These are phyloP conservation scores for Bromus sterilis DNA, from an alignment of 176 grass and related monocot genomes.

Conservation along the genomic window DNA sequence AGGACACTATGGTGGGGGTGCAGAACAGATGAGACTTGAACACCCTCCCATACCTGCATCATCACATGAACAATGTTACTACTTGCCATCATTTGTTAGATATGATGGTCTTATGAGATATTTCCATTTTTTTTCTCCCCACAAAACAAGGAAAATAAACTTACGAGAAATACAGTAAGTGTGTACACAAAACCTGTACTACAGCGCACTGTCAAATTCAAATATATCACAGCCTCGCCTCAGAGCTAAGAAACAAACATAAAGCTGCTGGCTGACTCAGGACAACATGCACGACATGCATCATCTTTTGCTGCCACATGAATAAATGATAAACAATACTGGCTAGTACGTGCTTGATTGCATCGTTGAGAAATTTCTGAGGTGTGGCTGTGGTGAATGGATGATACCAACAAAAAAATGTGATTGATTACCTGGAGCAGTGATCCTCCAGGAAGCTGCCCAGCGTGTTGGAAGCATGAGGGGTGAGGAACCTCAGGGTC, in stretches of 20 bases:
- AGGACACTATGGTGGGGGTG: conserved; percentile 70
- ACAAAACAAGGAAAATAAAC: not conserved
- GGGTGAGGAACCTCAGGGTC: conserved; percentile 65
- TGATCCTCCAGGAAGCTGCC: conserved; percentile 65
- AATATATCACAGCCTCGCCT: not conserved
- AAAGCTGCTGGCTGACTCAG: conserved; percentile 28
- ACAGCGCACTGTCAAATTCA: not conserved
- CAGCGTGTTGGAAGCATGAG: conserved; percentile 65
- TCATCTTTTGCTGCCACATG: conserved; percentile 41
- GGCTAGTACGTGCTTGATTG: conserved; percentile 30
- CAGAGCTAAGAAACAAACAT: not conserved
- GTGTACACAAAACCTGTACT: not conserved
- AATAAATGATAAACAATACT: conserved; percentile 33
- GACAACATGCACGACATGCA: conserved; percentile 21
- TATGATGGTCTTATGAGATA: not conserved
- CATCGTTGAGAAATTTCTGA: not conserved
- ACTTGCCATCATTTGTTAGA: not conserved
- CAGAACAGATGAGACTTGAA: conserved; percentile 92
- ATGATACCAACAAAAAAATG: not conserved
- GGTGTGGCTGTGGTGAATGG: not conserved
- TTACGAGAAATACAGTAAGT: not conserved
- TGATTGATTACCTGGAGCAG: conserved; percentile 56
- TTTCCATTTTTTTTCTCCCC: not conserved
- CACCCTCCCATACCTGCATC: conserved; percentile 72
- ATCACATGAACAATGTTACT: conserved; percentile 1